These are phyloP conservation scores for Alloteropsis angusta DNA, from an alignment of 202 grass and related monocot species.

Conservation along the genomic window DNA sequence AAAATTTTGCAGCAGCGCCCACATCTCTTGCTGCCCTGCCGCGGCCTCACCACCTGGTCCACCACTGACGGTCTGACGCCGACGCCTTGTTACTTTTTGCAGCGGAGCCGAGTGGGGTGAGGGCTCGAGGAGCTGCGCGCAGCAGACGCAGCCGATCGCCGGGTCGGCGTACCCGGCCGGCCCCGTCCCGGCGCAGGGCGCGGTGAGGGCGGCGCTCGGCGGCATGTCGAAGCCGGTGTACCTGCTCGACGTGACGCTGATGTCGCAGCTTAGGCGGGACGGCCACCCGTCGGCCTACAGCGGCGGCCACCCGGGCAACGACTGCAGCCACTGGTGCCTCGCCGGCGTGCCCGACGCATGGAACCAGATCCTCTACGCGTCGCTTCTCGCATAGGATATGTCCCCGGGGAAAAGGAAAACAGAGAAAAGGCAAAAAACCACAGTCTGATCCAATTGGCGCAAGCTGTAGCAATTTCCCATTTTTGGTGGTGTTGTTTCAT, in stretches of 20 bases:
- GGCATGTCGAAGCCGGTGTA: constrained; percentile 70
- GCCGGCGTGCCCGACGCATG: constrained; percentile 85
- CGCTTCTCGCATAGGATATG: constrained; percentile 34
- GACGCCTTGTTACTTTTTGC: neutral
- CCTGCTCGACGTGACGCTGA: constrained; percentile 81
- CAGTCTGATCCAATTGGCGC: neutral
- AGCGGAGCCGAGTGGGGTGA: constrained; percentile 75
- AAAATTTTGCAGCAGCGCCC: neutral
- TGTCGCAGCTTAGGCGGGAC: constrained; percentile 91
- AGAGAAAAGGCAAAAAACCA: neutral
- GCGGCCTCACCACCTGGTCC: no score
- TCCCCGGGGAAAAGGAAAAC: no score
- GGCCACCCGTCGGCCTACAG: constrained; percentile 80
- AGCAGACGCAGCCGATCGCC: constrained; percentile 48
- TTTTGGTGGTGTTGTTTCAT: neutral
- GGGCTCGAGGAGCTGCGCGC: constrained; percentile 38
- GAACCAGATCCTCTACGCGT: constrained; percentile 89
- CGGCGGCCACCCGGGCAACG: constrained; percentile 66
- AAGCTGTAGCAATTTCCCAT: neutral
- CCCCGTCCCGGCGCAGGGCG: constrained; percentile 41
- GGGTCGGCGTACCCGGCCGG: constrained; percentile 61
- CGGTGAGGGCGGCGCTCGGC: constrained; percentile 46
- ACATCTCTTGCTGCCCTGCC: neutral
- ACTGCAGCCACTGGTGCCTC: constrained; percentile 99
- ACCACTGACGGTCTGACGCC: neutral